These are phyloP conservation scores for Tylopilus balloui DNA, from an alignment of 768 basidiomycete genomes.

Conservation along the genomic window DNA sequence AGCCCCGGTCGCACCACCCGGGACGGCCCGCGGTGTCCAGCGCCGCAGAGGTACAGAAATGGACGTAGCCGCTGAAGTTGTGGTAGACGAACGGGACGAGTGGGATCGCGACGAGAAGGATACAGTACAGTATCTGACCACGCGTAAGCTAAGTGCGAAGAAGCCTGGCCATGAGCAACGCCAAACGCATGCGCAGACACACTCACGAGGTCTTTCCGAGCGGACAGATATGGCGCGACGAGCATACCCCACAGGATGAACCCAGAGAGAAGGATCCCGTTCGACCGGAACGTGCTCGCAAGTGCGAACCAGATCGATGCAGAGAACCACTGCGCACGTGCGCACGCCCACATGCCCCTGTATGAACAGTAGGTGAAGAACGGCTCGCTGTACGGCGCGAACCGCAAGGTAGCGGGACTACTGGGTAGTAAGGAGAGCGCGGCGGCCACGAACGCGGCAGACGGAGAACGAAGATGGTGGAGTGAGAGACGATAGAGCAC, in stretches of 20 bases:
- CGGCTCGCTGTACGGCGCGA: slow-evolving; percentile 79
- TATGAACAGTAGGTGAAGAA: slow-evolving; percentile 84
- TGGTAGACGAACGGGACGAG: slow-evolving; percentile 67
- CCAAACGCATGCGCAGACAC: neutral
- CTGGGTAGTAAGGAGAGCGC: slow-evolving; percentile 74
- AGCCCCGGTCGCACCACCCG: slow-evolving; percentile 57
- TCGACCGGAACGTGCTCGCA: slow-evolving; percentile 69
- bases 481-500: slow-evolving; percentile 58
- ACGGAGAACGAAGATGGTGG: slow-evolving; percentile 48
- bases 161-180: neutral
- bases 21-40: slow-evolving; percentile 14
- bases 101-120: slow-evolving; percentile 42
- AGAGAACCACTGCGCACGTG: slow-evolving; percentile 41
- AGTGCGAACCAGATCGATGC: slow-evolving; percentile 61
- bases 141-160: slow-evolving; percentile 32
- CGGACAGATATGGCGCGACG: slow-evolving; percentile 46
- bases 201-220: slow-evolving; percentile 30
- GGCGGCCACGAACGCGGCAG: slow-evolving; percentile 57
- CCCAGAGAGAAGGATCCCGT: slow-evolving; percentile 70
- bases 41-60: slow-evolving; percentile 52
- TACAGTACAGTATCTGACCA: slow-evolving; percentile 32
- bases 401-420: slow-evolving; percentile 68
- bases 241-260: slow-evolving; percentile 75
- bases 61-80: slow-evolving; percentile 59
- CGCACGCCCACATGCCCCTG: slow-evolving; percentile 35